These are phyloP conservation scores for Flaveria trinervia DNA, from an alignment of 129 eudicot genomes.

Conservation along the genomic window DNA sequence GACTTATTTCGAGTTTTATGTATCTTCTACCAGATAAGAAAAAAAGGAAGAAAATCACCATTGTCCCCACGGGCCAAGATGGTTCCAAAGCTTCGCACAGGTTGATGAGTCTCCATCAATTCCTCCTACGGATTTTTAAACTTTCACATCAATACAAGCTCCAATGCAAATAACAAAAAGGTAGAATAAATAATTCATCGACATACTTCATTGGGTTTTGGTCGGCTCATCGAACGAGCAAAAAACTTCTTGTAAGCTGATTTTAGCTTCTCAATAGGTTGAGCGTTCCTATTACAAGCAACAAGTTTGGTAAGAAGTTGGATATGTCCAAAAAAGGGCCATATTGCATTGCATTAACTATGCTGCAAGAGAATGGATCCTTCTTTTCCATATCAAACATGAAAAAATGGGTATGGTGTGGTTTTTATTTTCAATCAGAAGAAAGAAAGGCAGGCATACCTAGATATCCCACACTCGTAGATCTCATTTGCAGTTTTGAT, in stretches of 20 bases:
- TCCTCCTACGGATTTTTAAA: constrained; percentile 55
- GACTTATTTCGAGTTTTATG: constrained; percentile 13
- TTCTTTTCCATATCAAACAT: constrained; percentile 3
- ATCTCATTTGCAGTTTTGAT: constrained; percentile 73
- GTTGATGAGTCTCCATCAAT: constrained; percentile 41
- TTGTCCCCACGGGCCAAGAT: constrained; percentile 57
- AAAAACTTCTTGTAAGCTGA: constrained; percentile 72
- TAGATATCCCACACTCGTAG: constrained; percentile 70
- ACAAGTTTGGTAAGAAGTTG: constrained; percentile 15
- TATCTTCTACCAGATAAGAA: neutral
- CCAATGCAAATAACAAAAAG: constrained; percentile 1
- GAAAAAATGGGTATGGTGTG: constrained; percentile 4
- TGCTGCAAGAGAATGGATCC: neutral
- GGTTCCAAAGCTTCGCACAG: constrained; percentile 85
- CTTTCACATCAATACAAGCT: neutral
- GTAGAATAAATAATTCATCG: neutral
- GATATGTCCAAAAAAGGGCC: neutral
- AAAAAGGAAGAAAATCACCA: constrained; percentile 35
- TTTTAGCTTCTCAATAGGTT: constrained; percentile 74
- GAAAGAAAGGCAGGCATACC: constrained; percentile 45
- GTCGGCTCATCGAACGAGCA: constrained; percentile 69
- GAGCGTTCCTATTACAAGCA: constrained; percentile 65
- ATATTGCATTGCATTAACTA: neutral
- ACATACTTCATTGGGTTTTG: constrained; percentile 55
- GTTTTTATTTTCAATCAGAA: no score